Conservation (phyloP, 345 rosid species). For the Salix exigua region DNA sequence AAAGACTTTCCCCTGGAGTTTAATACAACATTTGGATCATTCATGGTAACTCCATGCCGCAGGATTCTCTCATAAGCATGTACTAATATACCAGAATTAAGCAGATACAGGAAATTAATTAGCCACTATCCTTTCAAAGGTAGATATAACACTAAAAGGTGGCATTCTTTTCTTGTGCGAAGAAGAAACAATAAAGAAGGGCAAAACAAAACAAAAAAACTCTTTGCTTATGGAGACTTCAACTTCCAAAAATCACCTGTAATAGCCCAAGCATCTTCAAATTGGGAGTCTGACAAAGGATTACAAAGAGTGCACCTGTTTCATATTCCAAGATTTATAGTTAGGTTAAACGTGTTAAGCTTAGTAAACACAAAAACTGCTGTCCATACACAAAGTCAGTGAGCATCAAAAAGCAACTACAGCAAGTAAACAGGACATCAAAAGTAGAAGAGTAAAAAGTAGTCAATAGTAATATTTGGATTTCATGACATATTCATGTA, state of each 20-base stretch:
- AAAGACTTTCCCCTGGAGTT: not conserved
- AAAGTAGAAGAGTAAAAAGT: not conserved
- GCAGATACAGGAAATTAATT: not conserved
- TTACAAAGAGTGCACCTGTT: slow-evolving; percentile 81
- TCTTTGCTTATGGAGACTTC: not conserved
- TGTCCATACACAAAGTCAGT: not conserved
- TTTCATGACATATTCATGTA: not conserved
- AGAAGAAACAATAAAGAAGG: not conserved
- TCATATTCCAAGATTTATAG: slow-evolving; percentile 18
- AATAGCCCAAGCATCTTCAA: slow-evolving; percentile 95
- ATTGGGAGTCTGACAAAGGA: slow-evolving; percentile 75
- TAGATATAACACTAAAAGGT: not conserved
- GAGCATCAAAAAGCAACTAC: not conserved
- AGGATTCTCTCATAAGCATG: not conserved
- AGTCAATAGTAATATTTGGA: not conserved
- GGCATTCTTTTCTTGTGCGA: not conserved
- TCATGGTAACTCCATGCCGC: slow-evolving; percentile 1
- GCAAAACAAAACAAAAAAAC: not conserved
- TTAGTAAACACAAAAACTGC: not conserved
- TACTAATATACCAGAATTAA: too few relatives aligned
- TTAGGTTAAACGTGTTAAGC: not conserved
- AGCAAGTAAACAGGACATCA: not conserved
- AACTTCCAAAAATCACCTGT: slow-evolving; percentile 49
- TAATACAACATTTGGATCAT: not conserved
- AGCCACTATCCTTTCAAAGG: not conserved